phyloP scores from a whole-genome alignment of 257 asterid species.

The Avicennia marina region DNA sequence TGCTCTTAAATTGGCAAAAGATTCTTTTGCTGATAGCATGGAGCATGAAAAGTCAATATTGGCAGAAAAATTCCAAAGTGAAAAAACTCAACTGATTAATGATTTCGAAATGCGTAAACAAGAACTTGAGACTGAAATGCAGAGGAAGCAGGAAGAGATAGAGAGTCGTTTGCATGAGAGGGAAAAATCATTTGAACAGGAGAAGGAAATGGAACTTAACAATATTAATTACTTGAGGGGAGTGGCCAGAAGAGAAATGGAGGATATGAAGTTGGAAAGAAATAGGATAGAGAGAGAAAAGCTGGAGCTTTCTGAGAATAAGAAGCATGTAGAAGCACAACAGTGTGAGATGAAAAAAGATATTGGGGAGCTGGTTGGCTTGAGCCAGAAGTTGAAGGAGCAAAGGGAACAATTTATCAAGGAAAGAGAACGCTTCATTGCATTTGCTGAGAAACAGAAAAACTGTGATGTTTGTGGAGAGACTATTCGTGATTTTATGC shows the following conservation, averaged over 20 bases:
- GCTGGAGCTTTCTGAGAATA: constrained; percentile 55
- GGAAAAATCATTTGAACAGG: constrained; percentile 61
- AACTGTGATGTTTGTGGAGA: constrained; percentile 72
- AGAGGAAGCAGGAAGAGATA: constrained; percentile 66
- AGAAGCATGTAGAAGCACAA: constrained; percentile 68
- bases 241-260: constrained; percentile 76
- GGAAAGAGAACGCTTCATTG: constrained; percentile 81
- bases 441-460: constrained; percentile 68
- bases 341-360: constrained; percentile 84
- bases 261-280: constrained; percentile 74
- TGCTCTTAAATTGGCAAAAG: constrained; percentile 62
- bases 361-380: constrained; percentile 73
- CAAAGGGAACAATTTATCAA: constrained; percentile 73
- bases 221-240: constrained; percentile 66
- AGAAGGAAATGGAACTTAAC: constrained; percentile 51
- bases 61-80: constrained; percentile 51
- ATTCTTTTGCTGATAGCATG: constrained; percentile 73
- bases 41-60: constrained; percentile 66
- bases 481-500: constrained; percentile 55
- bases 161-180: constrained; percentile 54
- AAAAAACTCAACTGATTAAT: constrained; percentile 52
- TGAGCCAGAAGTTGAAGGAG: constrained; percentile 83
- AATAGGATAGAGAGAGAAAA: constrained; percentile 58
- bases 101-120: constrained; percentile 66
- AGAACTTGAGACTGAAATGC: constrained; percentile 64